Evolutionary conservation across 768 basidiomycete species (phyloP), one percentile per base, ranked within the genome.

Genomic region (Kondoa subrosea): DNA sequence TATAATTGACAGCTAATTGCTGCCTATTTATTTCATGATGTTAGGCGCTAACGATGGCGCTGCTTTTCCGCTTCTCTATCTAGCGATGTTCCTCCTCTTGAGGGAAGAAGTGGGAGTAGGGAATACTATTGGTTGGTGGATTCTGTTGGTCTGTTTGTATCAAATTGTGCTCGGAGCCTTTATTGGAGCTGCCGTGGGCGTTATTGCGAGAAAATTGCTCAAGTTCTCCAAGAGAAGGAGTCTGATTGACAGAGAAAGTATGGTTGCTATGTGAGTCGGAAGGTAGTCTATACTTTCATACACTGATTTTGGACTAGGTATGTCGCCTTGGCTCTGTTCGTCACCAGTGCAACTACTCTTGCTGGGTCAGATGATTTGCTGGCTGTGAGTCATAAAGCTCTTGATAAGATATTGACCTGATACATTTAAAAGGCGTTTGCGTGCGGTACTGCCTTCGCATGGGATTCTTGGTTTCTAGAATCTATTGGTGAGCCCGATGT

Each of bases 11-110:
- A n/a, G n/a, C n/a, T n/a, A n/a, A n/a, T n/a, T n/a, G n/a, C n/a
- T n/a, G n/a, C n/a, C n/a, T n/a, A n/a, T n/a, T n/a, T n/a, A n/a
- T n/a, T n/a, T n/a, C n/a, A n/a, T n/a, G n/a, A n/a, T n/a, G n/a
- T n/a, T n/a, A n/a, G n/a, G 90, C 4, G 90, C 89, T 74, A 99
- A 97, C 76, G 95, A 99, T 70, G 95, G 95, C 34, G 93, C 93
- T 0, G 91, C 92, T 0, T 95, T 91, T 77, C 92, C 91, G 0
- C 96, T 96, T 77, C 80, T 97, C 31, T 78, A 77, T 70, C 75
- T 99, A 68, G 84, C 93, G 0, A 80, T 99, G 2, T 96, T 93
- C 76, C 83, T 97, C 70, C 83, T 85, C 67, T 78, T 91, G 56
- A 87, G 92, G 68, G 71, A 74, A 1, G 79, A 81, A 1, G 80